A percentile compares a stretch with the other conserved stretches of the same genome.
These are phyloP conservation scores for Monosporascus cannonballus DNA, from an alignment of 2,329 filamentous ascomycete species.

Conservation along the genomic window DNA sequence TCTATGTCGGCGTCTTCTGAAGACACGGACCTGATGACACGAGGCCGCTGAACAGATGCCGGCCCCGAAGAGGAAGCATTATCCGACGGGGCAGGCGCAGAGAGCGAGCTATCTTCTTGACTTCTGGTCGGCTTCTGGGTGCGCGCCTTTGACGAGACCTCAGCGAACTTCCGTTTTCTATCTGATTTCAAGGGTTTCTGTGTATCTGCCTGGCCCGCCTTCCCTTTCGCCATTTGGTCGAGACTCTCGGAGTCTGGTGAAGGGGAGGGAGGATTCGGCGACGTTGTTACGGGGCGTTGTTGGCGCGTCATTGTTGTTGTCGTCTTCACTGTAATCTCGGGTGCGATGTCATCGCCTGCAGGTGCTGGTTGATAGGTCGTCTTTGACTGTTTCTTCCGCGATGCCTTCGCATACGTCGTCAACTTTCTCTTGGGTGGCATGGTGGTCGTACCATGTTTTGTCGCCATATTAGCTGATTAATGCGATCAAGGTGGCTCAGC, in stretches of 20 bases:
- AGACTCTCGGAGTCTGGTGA: slow-evolving; percentile 6
- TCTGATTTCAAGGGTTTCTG: slow-evolving; percentile 11
- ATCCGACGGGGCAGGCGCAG: slow-evolving; percentile 11
- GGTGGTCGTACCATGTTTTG: slow-evolving; percentile 16
- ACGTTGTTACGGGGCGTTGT: slow-evolving; percentile 12
- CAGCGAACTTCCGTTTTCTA: slow-evolving; percentile 25
- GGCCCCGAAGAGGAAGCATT: slow-evolving; percentile 3
- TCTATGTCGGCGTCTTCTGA: slow-evolving; percentile 18
- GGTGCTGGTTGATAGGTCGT: slow-evolving; percentile 13
- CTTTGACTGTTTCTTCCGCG: slow-evolving; percentile 20
- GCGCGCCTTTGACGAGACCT: slow-evolving; percentile 19
- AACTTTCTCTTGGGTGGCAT: slow-evolving; percentile 19
- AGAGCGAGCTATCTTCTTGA: slow-evolving; percentile 8
- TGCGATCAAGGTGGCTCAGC: not conserved
- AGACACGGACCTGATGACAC: slow-evolving; percentile 6
- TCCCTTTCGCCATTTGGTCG: slow-evolving; percentile 6
- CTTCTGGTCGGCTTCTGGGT: slow-evolving; percentile 10
- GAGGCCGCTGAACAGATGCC: slow-evolving; percentile 8
- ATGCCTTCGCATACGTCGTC: slow-evolving; percentile 22
- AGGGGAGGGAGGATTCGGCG: slow-evolving; percentile 13
- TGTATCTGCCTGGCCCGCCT: slow-evolving; percentile 3
- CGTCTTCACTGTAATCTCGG: slow-evolving; percentile 11
- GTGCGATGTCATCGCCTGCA: slow-evolving; percentile 7
- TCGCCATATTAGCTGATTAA: slow-evolving; percentile 15
- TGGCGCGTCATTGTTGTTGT: slow-evolving; percentile 8